Evolutionary conservation across 2,329 filamentous ascomycete species (phyloP).

Genomic region (Aspergillus sergii): DNA sequence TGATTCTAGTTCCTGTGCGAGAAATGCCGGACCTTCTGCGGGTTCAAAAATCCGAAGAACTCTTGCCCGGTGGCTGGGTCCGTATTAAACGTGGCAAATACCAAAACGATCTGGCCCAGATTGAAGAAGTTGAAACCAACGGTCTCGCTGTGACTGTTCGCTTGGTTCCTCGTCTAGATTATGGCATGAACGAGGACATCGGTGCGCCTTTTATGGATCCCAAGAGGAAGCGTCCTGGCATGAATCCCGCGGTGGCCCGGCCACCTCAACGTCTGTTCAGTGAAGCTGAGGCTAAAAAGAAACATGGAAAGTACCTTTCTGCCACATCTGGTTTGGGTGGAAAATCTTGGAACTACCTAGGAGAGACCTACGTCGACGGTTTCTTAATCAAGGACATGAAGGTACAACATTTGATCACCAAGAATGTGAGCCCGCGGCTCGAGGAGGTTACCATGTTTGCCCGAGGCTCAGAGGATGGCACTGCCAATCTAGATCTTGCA

Average conservation of each 20-base stretch:
- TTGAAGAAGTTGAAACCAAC: conserved; percentile 90
- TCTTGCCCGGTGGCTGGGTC: conserved; percentile 89
- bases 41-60: conserved; percentile 79
- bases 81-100: conserved; percentile 83
- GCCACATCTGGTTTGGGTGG: conserved; percentile 56
- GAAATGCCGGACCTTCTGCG: conserved; percentile 97
- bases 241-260: conserved; percentile 60
- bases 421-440: conserved; percentile 87
- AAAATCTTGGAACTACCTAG: conserved; percentile 81
- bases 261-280: conserved; percentile 91
- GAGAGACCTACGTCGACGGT: conserved; percentile 87
- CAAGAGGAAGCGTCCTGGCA: conserved; percentile 76
- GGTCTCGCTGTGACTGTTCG: conserved; percentile 85
- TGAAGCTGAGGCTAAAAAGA: conserved; percentile 88
- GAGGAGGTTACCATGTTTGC: conserved; percentile 97
- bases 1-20: conserved; percentile 88
- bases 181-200: conserved; percentile 81
- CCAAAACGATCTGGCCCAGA: conserved; percentile 84
- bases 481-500: conserved; percentile 88
- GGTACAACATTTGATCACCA: conserved; percentile 80
- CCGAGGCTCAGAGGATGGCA: conserved; percentile 84
- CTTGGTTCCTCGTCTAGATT: conserved; percentile 88
- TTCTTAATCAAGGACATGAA: conserved; percentile 94
- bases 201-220: conserved; percentile 57
- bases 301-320: conserved; percentile 67